Conservation (phyloP, 768 basidiomycete genomes). For the Podaxis rugospora region DNA sequence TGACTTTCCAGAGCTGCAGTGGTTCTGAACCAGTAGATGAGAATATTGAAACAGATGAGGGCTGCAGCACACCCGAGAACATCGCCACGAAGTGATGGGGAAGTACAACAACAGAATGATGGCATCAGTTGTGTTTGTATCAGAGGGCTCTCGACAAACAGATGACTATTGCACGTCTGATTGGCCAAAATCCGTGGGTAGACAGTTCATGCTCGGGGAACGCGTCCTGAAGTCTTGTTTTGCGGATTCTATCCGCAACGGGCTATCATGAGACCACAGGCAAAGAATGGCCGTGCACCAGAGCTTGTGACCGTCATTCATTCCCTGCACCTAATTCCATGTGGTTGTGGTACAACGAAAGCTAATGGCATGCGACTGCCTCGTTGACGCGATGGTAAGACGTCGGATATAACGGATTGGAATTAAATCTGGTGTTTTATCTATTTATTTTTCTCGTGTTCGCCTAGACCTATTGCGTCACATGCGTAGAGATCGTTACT, state of each 20-base stretch:
- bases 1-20: conserved; percentile 47
- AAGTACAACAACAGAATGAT: background rate
- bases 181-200: background rate
- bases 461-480: too few species aligned
- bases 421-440: too few species aligned
- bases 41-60: conserved; percentile 64
- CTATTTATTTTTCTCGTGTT: too few species aligned
- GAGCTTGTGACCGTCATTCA: background rate
- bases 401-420: too few species aligned
- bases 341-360: background rate
- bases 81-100: conserved; percentile 24
- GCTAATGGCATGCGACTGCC: background rate
- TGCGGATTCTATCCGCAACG: background rate
- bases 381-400: background rate
- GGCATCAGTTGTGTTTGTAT: background rate
- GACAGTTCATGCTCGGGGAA: background rate
- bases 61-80: conserved; percentile 58
- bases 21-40: conserved; percentile 68
- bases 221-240: background rate
- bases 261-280: background rate
- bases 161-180: background rate
- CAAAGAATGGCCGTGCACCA: background rate
- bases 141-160: background rate
- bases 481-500: too few species aligned
- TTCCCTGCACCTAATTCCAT: background rate